These are phyloP conservation scores for Penicillium fimorum DNA, from an alignment of 495 filamentous ascomycete species.

Conservation along the genomic window DNA sequence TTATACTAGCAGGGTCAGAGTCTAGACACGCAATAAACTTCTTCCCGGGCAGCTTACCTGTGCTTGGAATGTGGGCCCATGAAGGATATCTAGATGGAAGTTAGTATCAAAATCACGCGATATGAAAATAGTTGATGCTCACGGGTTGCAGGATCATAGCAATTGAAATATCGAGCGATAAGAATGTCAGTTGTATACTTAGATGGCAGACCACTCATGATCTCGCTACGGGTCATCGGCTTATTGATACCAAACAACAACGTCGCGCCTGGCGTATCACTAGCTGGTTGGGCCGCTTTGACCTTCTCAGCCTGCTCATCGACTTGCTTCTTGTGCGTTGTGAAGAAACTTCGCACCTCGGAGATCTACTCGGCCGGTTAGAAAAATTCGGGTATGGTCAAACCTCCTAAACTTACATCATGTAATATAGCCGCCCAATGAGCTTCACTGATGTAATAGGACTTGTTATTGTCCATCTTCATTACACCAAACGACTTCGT, in stretches of 20 bases:
- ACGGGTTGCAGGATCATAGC: conserved; percentile 70
- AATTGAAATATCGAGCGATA: conserved; percentile 69
- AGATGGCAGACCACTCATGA: conserved; percentile 75
- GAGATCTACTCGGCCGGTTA: conserved; percentile 60
- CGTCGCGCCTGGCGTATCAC: conserved; percentile 60
- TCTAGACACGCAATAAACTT: background rate
- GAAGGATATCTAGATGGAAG: conserved; percentile 66
- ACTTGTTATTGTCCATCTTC: conserved; percentile 82
- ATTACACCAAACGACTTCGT: conserved; percentile 83
- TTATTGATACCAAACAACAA: conserved; percentile 72
- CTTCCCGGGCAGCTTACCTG: conserved; percentile 34
- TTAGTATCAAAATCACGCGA: conserved; percentile 32
- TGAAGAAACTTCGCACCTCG: conserved; percentile 90
- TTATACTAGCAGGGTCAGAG: conserved; percentile 57
- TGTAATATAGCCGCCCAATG: conserved; percentile 88
- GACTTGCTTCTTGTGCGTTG: conserved; percentile 64
- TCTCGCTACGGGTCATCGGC: conserved; percentile 66
- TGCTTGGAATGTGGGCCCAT: conserved; percentile 81
- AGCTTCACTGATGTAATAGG: conserved; percentile 80
- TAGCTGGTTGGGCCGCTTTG: conserved; percentile 58
- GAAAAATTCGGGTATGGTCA: background rate
- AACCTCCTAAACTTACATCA: conserved; percentile 54
- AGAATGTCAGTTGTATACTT: conserved; percentile 80
- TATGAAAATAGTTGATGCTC: conserved; percentile 23
- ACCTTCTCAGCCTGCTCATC: conserved; percentile 63